A percentile compares a stretch with the other conserved stretches of the same genome.
Evolutionary conservation across 495 filamentous ascomycete genomes (phyloP).

Genomic region (Neurospora tetrasperma): DNA sequence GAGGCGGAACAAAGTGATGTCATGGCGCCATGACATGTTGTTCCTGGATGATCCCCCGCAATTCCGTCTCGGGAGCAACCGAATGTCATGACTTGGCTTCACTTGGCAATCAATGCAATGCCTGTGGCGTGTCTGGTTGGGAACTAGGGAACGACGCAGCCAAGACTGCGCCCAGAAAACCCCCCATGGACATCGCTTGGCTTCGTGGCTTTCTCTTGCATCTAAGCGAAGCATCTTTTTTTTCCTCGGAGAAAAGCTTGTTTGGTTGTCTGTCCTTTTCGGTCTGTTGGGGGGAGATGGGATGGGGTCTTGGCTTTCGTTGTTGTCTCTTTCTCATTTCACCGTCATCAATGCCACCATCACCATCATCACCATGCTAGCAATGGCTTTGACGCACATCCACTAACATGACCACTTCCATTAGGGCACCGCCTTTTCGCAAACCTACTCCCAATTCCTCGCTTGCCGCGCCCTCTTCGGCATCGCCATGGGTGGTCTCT

Average conservation of each 20-base stretch:
- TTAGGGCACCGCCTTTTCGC: constrained; percentile 65
- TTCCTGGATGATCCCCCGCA: neutral
- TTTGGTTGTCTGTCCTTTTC: neutral
- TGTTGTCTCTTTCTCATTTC: neutral
- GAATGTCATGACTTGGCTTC: neutral
- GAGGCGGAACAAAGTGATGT: too few relatives aligned
- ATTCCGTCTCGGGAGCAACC: neutral
- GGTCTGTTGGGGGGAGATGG: neutral
- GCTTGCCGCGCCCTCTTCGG: constrained; percentile 78
- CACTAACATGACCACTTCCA: constrained; percentile 7
- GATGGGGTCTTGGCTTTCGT: neutral
- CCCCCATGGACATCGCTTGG: neutral
- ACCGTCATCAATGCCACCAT: neutral
- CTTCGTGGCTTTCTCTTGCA: neutral
- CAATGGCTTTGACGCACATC: too few relatives aligned
- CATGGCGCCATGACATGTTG: neutral
- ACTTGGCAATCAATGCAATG: neutral
- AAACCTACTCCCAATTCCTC: constrained; percentile 70
- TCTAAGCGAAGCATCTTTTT: neutral
- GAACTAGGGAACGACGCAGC: neutral
- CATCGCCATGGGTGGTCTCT: constrained; percentile 81
- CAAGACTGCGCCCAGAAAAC: neutral
- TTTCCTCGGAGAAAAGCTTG: neutral
- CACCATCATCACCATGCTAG: too few relatives aligned
- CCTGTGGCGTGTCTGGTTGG: too few relatives aligned